These are phyloP conservation scores for Aspergillus felis DNA, from an alignment of 2,329 filamentous ascomycete species.

Conservation along the genomic window DNA sequence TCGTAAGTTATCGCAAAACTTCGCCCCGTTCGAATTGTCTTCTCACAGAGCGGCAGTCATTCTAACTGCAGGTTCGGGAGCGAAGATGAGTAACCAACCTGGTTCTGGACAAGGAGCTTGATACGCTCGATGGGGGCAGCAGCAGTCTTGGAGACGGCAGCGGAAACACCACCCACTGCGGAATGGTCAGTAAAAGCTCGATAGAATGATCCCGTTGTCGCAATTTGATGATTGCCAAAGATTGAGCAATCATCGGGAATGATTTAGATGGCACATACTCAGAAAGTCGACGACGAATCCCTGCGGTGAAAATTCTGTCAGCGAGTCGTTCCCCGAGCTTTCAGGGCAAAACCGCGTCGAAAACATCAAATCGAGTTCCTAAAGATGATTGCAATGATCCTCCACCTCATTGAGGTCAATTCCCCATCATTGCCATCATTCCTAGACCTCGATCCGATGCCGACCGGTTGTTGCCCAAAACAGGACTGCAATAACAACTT, in stretches of 20 bases:
- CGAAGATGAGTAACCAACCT: conserved; percentile 62
- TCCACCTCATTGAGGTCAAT: not conserved
- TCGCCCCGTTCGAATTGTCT: not conserved
- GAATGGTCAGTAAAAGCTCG: conserved; percentile 40
- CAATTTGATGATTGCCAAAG: conserved; percentile 8
- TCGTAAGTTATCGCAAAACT: not conserved
- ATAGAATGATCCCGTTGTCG: not conserved
- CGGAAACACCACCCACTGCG: conserved; percentile 98
- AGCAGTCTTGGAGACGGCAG: conserved; percentile 99
- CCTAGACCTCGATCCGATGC: conserved; percentile 7
- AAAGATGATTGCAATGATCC: not conserved
- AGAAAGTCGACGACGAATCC: conserved; percentile 97
- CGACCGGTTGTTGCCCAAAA: conserved; percentile 11
- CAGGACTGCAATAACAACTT: conserved; percentile 26
- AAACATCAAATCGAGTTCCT: not conserved
- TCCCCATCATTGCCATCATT: not conserved
- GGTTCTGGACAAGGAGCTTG: conserved; percentile 99
- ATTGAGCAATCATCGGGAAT: conserved; percentile 1
- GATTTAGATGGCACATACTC: conserved; percentile 65
- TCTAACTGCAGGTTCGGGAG: not conserved
- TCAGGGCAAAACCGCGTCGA: not conserved
- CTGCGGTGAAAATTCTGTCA: conserved; percentile 46
- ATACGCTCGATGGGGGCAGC: conserved; percentile 99
- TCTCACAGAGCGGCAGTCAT: not conserved
- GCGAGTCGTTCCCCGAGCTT: conserved; percentile 9